Evolutionary conservation across 139 green algal species (phyloP).

Genomic region (Eudorina sp.): DNA sequence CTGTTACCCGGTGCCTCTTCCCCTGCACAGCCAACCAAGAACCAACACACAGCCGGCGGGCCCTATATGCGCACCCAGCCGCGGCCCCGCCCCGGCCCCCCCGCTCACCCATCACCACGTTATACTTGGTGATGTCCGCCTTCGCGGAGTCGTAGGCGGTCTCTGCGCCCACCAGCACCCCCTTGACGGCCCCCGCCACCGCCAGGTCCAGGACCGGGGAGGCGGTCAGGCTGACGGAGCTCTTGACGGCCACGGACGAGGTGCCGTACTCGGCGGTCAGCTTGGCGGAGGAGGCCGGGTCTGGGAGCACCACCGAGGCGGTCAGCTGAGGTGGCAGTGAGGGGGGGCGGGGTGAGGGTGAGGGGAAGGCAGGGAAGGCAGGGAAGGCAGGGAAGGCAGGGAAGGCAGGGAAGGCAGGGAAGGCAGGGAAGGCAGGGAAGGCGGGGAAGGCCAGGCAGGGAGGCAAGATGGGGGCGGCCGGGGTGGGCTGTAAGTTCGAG

Average conservation of each 20-base stretch:
- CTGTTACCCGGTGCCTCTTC: no score
- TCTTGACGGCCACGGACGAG: not conserved
- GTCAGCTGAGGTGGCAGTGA: no score
- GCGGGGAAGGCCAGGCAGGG: no score
- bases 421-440: not conserved
- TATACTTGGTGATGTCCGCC: slow-evolving; percentile 38
- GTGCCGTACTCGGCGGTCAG: slow-evolving; percentile 18
- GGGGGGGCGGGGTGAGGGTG: no score
- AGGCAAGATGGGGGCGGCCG: not conserved
- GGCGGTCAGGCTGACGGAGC: slow-evolving; percentile 12
- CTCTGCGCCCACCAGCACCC: slow-evolving; percentile 34
- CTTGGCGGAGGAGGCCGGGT: slow-evolving; percentile 38
- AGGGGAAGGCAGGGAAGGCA: not conserved
- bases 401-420: not conserved
- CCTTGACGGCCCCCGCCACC: not conserved
- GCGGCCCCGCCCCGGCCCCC: no score
- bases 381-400: not conserved
- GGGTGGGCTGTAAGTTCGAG: no score
- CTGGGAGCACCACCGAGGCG: not conserved
- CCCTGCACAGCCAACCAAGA: no score
- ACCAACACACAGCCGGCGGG: no score
- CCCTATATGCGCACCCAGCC: not conserved
- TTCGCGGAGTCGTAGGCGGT: slow-evolving; percentile 19
- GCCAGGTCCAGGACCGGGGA: slow-evolving; percentile 28
- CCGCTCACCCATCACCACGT: slow-evolving; percentile 15